Base-by-base conservation (phyloP, 2,329 filamentous ascomycete genomes). In the Xylariaceae sp. region DNA sequence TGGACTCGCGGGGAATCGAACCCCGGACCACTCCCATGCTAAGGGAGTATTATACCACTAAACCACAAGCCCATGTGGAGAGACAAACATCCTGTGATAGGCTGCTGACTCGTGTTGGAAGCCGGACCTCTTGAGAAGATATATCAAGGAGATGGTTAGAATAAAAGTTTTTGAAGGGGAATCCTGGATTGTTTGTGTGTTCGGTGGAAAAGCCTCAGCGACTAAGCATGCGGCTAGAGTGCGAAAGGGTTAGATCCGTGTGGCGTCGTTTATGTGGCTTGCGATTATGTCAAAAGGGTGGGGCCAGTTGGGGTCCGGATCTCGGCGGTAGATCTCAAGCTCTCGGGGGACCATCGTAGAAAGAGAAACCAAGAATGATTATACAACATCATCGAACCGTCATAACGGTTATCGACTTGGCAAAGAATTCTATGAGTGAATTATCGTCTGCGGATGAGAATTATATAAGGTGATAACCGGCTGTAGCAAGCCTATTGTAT, bases 1-100 rank as follows among this genome's bases (percentile, higher is more conserved):
- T 66, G 64, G 63, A 66, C 64, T 65, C 64, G 64, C 64, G 64
- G 64, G 64, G 64, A 66, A 66, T 65, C 57, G 64, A 65, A 66
- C 64, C 64, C 64, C 64, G 64, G 64, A 66, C 64, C 64, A 59
- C 64, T 65, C 59, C 63, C 64, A 66, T 65, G 64, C 64, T 65
- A 65, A 65, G 64, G 62, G 60, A 65, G 62, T 62, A 65, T 64
- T 62, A 65, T 65, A 65, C 64, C 64, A 65, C 64, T 65, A 65
- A 60, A 64, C 64, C 62, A 65, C 64, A 65, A 65, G 64, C 64
- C 64, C 64, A 8, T 9, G 50, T 51, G 49, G 49, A 23, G 49
- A 15, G 10, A 2, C 9, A 2, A 30, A 11, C 23, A n/a, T 13
- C 49, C 5, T 5, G 5, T 35, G 49, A 51, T 51, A 51, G 49